These are phyloP conservation scores for Phytopythium vexans DNA, from an alignment of 352 stramenopile genomes.

Conservation along the genomic window DNA sequence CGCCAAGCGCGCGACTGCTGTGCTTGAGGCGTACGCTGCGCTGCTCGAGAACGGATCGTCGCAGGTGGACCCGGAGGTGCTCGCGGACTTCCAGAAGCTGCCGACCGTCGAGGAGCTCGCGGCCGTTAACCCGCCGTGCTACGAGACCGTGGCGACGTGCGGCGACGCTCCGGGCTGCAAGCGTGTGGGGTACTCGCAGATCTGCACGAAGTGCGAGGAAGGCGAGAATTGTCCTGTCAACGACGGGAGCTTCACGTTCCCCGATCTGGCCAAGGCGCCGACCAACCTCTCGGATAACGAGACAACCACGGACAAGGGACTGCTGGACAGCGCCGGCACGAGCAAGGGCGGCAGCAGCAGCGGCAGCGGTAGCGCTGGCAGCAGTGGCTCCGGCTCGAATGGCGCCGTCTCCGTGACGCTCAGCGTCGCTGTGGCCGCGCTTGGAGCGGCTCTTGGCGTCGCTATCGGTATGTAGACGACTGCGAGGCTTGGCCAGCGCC, in stretches of 20 bases:
- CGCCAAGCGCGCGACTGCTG: slow-evolving; percentile 34
- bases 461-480: too few relatives aligned
- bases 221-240: slow-evolving; percentile 32
- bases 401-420: slow-evolving; percentile 9
- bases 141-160: slow-evolving; percentile 51
- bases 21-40: slow-evolving; percentile 49
- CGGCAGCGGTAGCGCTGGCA: background rate
- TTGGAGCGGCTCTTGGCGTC: slow-evolving; percentile 2
- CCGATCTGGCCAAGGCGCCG: slow-evolving; percentile 51
- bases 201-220: slow-evolving; percentile 55
- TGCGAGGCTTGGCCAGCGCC: too few relatives aligned
- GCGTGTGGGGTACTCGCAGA: slow-evolving; percentile 63
- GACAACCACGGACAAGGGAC: slow-evolving; percentile 23
- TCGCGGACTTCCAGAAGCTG: slow-evolving; percentile 42
- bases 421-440: slow-evolving; percentile 10
- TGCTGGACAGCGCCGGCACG: slow-evolving; percentile 2
- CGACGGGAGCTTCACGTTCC: slow-evolving; percentile 54
- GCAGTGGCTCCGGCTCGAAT: slow-evolving; percentile 4
- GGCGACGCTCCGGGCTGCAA: slow-evolving; percentile 55
- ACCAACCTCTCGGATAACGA: slow-evolving; percentile 37
- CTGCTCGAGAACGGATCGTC: slow-evolving; percentile 34
- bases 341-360: slow-evolving; percentile 7
- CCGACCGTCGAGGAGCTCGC: slow-evolving; percentile 43
- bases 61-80: slow-evolving; percentile 32
- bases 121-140: slow-evolving; percentile 63